Evolutionary conservation across 2,329 filamentous ascomycete species (phyloP), one percentile per base, ranked within the genome.

Genomic region (Sporothrix curviconia): DNA sequence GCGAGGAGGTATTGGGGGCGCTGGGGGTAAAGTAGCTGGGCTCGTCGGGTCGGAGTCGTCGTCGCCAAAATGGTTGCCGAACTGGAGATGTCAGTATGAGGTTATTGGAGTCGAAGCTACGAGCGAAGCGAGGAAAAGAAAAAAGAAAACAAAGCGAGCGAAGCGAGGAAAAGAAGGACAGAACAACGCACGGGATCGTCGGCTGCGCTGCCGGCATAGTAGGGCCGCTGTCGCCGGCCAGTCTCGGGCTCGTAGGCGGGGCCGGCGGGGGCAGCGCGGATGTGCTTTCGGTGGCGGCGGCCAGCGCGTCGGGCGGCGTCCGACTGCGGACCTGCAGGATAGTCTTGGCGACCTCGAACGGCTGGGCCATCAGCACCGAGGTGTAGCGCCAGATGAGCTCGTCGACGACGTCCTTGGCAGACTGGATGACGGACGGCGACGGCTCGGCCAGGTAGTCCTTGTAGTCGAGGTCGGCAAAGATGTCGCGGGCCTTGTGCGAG

Each of bases 301-400:
- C 64, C 43, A 73, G 58, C 1, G 67, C 68, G 47, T 75, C 76
- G 36, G 74, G 65, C 54, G 76, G 76, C 63, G 81, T 80, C 65
- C 85, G 81, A 61, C 71, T 74, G 63, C 79, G 83, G 53, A 91
- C 84, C 73, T 99, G 94, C 65, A 99, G 75, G 57, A 97, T 83
- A 14, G 87, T 94, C 79, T 96, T 97, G 67, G 92, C 91, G 58
- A 96, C 92, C 76, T 97, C 94, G 71, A 99, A 97, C 14, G 94
- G 94, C 73, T 99, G 94, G 55, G 90, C 88, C 69, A 96, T 85
- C 67, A 97, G 72, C 24, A 96, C 86, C 58, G 87, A 90, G 14
- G 86, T 87, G 74, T 99, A 99, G 69, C 94, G 92, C 85, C 92
- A 95, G 71, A 95, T 70, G 63, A 94, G 83, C 70, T 92, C 86